Conservation (phyloP, 306 rosid species). For the Hippophae gyantsensis region DNA sequence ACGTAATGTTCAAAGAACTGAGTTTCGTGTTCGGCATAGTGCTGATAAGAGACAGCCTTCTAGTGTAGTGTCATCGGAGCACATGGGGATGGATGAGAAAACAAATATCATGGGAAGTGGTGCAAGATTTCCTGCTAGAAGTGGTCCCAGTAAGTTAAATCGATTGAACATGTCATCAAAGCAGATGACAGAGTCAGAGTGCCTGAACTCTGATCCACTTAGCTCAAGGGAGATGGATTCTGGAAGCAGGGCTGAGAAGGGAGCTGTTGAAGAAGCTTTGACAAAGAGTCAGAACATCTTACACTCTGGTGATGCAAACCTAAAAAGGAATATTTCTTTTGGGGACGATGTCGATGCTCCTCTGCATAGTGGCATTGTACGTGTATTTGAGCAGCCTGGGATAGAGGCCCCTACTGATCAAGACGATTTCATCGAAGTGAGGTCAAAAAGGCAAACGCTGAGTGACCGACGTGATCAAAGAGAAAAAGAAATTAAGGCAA, state of each 20-base stretch:
- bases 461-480: constrained; percentile 89
- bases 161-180: constrained; percentile 34
- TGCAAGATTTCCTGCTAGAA: constrained; percentile 34
- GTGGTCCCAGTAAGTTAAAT: constrained; percentile 42
- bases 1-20: constrained; percentile 60
- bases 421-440: constrained; percentile 91
- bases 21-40: constrained; percentile 73
- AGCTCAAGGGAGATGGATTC: constrained; percentile 35
- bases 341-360: constrained; percentile 80
- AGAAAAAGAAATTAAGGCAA: constrained; percentile 83
- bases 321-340: constrained; percentile 58
- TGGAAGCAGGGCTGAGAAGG: constrained; percentile 44
- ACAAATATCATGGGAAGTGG: constrained; percentile 41
- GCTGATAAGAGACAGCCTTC: constrained; percentile 47
- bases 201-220: constrained; percentile 24
- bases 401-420: constrained; percentile 97
- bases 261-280: constrained; percentile 39
- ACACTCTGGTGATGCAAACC: constrained; percentile 58
- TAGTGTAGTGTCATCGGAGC: constrained; percentile 34
- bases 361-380: constrained; percentile 83
- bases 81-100: constrained; percentile 36
- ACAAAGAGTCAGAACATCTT: constrained; percentile 36
- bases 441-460: constrained; percentile 96
- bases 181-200: constrained; percentile 33
- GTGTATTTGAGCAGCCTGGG: constrained; percentile 93